A percentile compares a stretch with the other conserved stretches of the same genome.
phyloP scores from a whole-genome alignment of 2,329 filamentous ascomycete species.

The Aspergillus amoenus region DNA sequence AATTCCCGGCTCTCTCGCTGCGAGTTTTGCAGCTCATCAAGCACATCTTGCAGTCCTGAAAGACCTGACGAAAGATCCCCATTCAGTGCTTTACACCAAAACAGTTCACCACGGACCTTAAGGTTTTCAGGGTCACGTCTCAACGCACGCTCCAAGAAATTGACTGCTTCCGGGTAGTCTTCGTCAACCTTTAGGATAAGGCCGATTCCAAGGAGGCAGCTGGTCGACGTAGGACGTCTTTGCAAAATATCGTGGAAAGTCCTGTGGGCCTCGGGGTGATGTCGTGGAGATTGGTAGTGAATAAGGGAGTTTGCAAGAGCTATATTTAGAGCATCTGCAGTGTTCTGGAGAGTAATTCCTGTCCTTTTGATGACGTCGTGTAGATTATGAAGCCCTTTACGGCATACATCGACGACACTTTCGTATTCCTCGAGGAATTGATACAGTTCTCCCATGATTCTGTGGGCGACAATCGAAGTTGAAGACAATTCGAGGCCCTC shows the following conservation, averaged over 20 bases:
- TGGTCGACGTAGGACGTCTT: constrained; percentile 72
- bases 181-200: constrained; percentile 92
- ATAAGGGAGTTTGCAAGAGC: constrained; percentile 85
- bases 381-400: constrained; percentile 67
- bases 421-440: constrained; percentile 82
- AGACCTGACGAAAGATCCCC: constrained; percentile 71
- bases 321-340: constrained; percentile 70
- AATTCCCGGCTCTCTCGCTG: constrained; percentile 65
- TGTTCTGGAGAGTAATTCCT: constrained; percentile 68
- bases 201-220: constrained; percentile 84
- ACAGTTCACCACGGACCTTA: constrained; percentile 79
- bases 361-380: constrained; percentile 62
- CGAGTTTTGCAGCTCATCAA: constrained; percentile 64
- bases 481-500: constrained; percentile 64
- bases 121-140: constrained; percentile 71
- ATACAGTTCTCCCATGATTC: constrained; percentile 81
- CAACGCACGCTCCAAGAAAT: constrained; percentile 76
- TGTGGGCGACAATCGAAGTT: constrained; percentile 76
- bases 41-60: constrained; percentile 67
- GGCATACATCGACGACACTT: constrained; percentile 73
- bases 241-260: constrained; percentile 80
- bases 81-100: constrained; percentile 85
- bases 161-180: constrained; percentile 77
- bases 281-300: constrained; percentile 82
- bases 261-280: constrained; percentile 83